A percentile compares a stretch with the other conserved stretches of the same genome.
Conservation (phyloP, 257 asterid genomes). For the Leonotis leonurus region DNA sequence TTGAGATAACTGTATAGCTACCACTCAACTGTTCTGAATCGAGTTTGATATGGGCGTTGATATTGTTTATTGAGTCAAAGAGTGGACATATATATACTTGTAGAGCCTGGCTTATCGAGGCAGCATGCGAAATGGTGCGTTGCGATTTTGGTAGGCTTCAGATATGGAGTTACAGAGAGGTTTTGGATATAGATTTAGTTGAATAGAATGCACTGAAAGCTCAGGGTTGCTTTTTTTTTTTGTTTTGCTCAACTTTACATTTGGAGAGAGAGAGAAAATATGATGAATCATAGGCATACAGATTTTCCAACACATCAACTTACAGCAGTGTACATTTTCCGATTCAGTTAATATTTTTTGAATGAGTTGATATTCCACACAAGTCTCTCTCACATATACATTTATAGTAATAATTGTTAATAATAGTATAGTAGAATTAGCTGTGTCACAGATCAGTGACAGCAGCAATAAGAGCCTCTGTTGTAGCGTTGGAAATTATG, state of each 20-base stretch:
- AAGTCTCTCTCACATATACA: neutral
- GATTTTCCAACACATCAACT: slow-evolving; percentile 2
- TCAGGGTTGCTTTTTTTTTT: slow-evolving; percentile 5
- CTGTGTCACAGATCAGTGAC: slow-evolving; percentile 60
- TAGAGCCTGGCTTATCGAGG: slow-evolving; percentile 18
- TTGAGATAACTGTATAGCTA: no score
- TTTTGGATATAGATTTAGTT: slow-evolving; percentile 20
- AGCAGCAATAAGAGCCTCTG: slow-evolving; percentile 63
- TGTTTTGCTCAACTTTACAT: slow-evolving; percentile 1
- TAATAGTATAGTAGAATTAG: neutral
- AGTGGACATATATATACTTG: neutral
- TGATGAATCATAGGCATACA: slow-evolving; percentile 10
- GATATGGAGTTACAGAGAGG: slow-evolving; percentile 18
- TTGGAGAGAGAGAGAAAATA: slow-evolving; percentile 18
- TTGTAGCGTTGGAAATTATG: slow-evolving; percentile 54
- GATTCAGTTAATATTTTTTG: neutral
- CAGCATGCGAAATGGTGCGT: slow-evolving; percentile 13
- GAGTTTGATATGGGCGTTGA: no score
- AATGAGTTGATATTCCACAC: slow-evolving; percentile 7
- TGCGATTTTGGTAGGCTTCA: slow-evolving; percentile 23
- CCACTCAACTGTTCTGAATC: no score
- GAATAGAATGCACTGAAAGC: slow-evolving; percentile 11
- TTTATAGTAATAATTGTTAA: no score
- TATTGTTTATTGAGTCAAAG: neutral
- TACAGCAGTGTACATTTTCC: slow-evolving; percentile 16